These are phyloP conservation scores for Cadophora luteo-olivacea DNA, from an alignment of 2,329 filamentous ascomycete genomes.

Conservation along the genomic window DNA sequence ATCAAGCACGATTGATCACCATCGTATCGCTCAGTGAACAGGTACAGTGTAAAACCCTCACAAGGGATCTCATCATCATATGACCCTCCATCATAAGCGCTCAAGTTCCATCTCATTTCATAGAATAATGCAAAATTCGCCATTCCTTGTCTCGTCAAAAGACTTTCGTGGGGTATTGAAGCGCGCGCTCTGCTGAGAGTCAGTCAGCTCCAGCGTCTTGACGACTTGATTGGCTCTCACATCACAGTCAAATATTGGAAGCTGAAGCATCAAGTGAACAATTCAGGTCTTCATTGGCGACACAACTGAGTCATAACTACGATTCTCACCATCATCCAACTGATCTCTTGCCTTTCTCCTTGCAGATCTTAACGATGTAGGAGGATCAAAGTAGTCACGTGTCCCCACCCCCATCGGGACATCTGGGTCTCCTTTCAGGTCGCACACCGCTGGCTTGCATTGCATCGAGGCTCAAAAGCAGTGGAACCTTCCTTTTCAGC, in stretches of 20 bases:
- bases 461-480: constrained; percentile 19
- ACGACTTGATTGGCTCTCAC: constrained; percentile 22
- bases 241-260: constrained; percentile 21
- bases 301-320: neutral
- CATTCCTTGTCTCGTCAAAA: constrained; percentile 15
- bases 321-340: neutral
- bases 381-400: constrained; percentile 1
- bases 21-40: neutral
- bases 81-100: constrained; percentile 30
- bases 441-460: constrained; percentile 13
- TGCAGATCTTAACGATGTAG: neutral
- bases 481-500: constrained; percentile 5
- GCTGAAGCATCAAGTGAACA: constrained; percentile 21
- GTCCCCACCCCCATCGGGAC: neutral
- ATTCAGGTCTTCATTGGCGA: neutral
- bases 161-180: constrained; percentile 28
- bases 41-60: neutral
- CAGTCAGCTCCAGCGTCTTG: constrained; percentile 1
- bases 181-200: constrained; percentile 27
- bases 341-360: neutral
- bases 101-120: constrained; percentile 25
- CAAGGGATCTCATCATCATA: neutral
- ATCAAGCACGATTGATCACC: neutral
- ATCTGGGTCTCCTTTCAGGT: constrained; percentile 1
- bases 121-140: constrained; percentile 20